These are phyloP conservation scores for Pneumocystis oryctolagi DNA, from an alignment of 1,139 yeast genomes.

Conservation along the genomic window DNA sequence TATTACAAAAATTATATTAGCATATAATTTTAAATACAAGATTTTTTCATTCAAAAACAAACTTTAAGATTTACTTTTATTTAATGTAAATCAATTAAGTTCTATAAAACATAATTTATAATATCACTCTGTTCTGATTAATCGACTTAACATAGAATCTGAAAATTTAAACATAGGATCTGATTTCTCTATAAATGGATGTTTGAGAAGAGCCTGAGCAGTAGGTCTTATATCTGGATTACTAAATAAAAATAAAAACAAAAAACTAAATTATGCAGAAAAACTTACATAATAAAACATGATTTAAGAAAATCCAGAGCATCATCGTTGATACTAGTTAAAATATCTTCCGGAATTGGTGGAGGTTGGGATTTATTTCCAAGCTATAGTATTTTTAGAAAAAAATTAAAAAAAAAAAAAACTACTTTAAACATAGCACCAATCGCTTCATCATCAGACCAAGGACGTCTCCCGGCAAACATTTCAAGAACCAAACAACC, in stretches of 20 bases:
- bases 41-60: neutral
- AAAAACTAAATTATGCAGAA: neutral
- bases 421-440: constrained; percentile 33
- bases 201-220: constrained; percentile 49
- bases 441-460: constrained; percentile 39
- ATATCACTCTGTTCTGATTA: neutral
- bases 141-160: neutral
- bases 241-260: constrained; percentile 1
- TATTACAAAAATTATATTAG: too few species aligned
- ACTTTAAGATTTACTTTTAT: neutral
- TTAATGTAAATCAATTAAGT: neutral
- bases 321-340: constrained; percentile 41
- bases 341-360: constrained; percentile 82
- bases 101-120: neutral
- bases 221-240: constrained; percentile 82
- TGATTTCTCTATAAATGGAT: constrained; percentile 40
- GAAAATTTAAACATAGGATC: neutral
- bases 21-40: neutral
- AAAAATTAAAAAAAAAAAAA: constrained; percentile 26
- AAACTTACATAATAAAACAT: constrained; percentile 38
- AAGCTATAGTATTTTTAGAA: constrained; percentile 22
- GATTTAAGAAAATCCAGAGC: constrained; percentile 59
- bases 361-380: constrained; percentile 75
- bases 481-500: constrained; percentile 95
- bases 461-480: constrained; percentile 48